These are phyloP conservation scores for Amorphotheca resinae DNA, from an alignment of 495 filamentous ascomycete genomes.

Conservation along the genomic window DNA sequence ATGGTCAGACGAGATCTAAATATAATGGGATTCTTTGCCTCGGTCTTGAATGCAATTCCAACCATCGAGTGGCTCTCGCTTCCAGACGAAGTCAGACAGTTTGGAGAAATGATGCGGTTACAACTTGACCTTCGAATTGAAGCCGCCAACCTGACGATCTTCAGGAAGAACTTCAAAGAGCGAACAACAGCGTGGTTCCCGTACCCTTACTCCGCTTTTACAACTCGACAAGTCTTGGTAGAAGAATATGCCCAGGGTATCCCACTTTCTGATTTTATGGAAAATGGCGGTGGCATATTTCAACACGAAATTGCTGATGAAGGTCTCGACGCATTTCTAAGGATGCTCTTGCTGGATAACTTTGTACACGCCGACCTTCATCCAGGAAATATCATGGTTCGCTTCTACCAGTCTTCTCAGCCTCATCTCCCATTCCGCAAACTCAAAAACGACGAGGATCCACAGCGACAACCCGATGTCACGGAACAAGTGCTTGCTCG, in stretches of 20 bases:
- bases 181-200: constrained; percentile 93
- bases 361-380: constrained; percentile 98
- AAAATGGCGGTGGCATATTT: constrained; percentile 84
- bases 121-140: constrained; percentile 95
- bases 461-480: constrained; percentile 56
- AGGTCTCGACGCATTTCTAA: constrained; percentile 93
- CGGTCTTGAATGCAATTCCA: constrained; percentile 71
- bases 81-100: constrained; percentile 86
- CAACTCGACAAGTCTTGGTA: constrained; percentile 80
- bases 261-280: constrained; percentile 76
- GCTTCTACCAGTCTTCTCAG: constrained; percentile 79
- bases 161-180: constrained; percentile 82
- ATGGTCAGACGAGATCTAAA: constrained; percentile 76
- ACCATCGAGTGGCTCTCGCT: constrained; percentile 97
- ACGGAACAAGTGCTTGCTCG: constrained; percentile 76
- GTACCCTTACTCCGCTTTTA: constrained; percentile 82
- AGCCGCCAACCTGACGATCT: constrained; percentile 74
- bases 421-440: constrained; percentile 43
- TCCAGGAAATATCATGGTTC: constrained; percentile 99
- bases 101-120: constrained; percentile 96
- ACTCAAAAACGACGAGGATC: constrained; percentile 34
- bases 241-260: constrained; percentile 96
- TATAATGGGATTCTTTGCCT: constrained; percentile 92
- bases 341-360: constrained; percentile 96
- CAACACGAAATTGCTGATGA: constrained; percentile 91